Evolutionary conservation across 2,329 filamentous ascomycete species (phyloP).

Genomic region (Hansfordia pulvinata): DNA sequence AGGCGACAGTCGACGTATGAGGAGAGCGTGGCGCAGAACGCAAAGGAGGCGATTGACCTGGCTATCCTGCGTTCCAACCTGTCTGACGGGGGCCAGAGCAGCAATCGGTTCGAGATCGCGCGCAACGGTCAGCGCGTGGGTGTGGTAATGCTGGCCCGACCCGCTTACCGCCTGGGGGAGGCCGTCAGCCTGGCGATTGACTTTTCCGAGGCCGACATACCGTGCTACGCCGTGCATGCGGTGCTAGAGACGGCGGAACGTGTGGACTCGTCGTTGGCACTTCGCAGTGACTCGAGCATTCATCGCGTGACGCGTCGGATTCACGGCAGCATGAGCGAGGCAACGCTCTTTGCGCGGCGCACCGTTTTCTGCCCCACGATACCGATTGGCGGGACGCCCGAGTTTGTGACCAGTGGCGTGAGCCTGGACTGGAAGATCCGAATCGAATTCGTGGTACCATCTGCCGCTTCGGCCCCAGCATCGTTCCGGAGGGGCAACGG

Average conservation of each 20-base stretch:
- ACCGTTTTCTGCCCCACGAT: slow-evolving; percentile 75
- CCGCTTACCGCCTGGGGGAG: slow-evolving; percentile 82
- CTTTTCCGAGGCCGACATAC: slow-evolving; percentile 62
- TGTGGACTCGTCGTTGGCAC: slow-evolving; percentile 65
- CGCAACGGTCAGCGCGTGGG: slow-evolving; percentile 86
- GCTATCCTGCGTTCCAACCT: slow-evolving; percentile 77
- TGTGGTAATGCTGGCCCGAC: slow-evolving; percentile 76
- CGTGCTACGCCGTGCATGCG: slow-evolving; percentile 74
- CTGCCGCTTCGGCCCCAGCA: slow-evolving; percentile 5
- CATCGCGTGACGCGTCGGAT: slow-evolving; percentile 75
- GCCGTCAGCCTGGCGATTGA: slow-evolving; percentile 74
- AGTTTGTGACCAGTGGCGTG: slow-evolving; percentile 83
- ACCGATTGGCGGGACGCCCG: slow-evolving; percentile 71
- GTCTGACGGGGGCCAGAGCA: slow-evolving; percentile 56
- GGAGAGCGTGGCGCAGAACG: slow-evolving; percentile 39
- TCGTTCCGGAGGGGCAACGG: too few species aligned
- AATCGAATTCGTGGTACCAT: slow-evolving; percentile 81
- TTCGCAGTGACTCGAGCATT: slow-evolving; percentile 76
- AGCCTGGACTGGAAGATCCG: slow-evolving; percentile 78
- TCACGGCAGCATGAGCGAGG: slow-evolving; percentile 67
- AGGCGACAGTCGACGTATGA: slow-evolving; percentile 42
- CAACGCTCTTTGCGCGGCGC: slow-evolving; percentile 66
- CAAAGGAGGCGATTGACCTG: slow-evolving; percentile 79
- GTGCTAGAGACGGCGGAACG: slow-evolving; percentile 80
- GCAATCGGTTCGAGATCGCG: slow-evolving; percentile 92